Conservation (phyloP, 805 yeast species). For the Kazachstania africana region DNA sequence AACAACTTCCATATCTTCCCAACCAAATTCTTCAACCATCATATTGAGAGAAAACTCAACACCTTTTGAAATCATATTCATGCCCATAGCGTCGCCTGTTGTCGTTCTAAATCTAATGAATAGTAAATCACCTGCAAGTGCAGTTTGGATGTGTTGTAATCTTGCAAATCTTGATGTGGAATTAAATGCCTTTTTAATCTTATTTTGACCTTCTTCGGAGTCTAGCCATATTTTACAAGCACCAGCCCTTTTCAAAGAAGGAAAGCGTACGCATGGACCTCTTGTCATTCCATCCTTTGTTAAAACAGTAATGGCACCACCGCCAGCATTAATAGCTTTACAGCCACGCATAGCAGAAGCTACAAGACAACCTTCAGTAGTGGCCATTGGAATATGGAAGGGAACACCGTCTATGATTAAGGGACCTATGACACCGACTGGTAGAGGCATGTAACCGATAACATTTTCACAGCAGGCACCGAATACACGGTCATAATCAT, state of each 20-base stretch:
- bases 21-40: constrained; percentile 83
- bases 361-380: constrained; percentile 97
- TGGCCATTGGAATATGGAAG: constrained; percentile 94
- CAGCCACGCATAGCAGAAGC: constrained; percentile 99
- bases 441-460: constrained; percentile 91
- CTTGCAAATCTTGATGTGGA: constrained; percentile 97
- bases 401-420: constrained; percentile 79
- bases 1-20: constrained; percentile 85
- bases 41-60: constrained; percentile 76
- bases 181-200: constrained; percentile 79
- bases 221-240: constrained; percentile 93
- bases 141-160: constrained; percentile 80
- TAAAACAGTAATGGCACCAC: constrained; percentile 86
- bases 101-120: constrained; percentile 94
- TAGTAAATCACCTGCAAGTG: constrained; percentile 84
- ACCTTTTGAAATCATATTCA: constrained; percentile 99
- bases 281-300: constrained; percentile 98
- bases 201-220: constrained; percentile 82
- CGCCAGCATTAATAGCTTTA: constrained; percentile 94
- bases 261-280: constrained; percentile 94
- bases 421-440: constrained; percentile 98
- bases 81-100: constrained; percentile 99
- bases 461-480: constrained; percentile 99
- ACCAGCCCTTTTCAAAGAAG: constrained; percentile 76
- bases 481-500: constrained; percentile 90